Evolutionary conservation across 306 rosid genomes (phyloP).

Genomic region (Corylus avellana): DNA sequence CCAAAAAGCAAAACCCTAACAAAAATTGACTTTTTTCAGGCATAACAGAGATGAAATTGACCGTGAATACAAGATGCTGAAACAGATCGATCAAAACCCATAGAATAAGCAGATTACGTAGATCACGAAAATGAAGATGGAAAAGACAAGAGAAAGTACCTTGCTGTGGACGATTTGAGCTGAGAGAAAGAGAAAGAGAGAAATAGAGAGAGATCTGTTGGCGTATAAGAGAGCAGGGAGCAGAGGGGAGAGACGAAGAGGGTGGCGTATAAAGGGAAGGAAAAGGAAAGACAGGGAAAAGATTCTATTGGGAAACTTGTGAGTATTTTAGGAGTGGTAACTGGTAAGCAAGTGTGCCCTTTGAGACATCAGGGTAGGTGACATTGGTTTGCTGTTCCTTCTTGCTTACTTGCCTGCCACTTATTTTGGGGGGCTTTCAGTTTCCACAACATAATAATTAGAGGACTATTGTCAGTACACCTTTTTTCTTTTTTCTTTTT

Average conservation of each 20-base stretch:
- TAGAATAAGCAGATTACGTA: constrained; percentile 3
- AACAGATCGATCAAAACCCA: constrained; percentile 17
- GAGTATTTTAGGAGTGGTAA: no score
- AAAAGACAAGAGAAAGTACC: constrained; percentile 31
- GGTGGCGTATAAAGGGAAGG: background rate
- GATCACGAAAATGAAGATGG: background rate
- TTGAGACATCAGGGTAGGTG: no score
- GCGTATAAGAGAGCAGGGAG: constrained; percentile 25
- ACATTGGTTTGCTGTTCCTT: no score
- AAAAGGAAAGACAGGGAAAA: background rate
- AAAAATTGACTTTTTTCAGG: background rate
- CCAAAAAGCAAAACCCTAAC: background rate
- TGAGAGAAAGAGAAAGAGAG: constrained; percentile 16
- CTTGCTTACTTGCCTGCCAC: no score
- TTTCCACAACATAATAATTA: no score
- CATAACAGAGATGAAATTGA: background rate
- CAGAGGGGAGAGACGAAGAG: constrained; percentile 23
- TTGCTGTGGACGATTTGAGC: constrained; percentile 38
- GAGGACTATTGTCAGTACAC: no score
- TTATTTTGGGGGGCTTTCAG: no score
- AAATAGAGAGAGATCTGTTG: constrained; percentile 41
- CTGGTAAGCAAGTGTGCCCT: no score
- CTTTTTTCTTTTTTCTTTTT: no score
- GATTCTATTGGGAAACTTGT: background rate
- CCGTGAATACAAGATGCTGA: background rate